Evolutionary conservation across 345 rosid species (phyloP), one percentile per base, ranked within the genome.

Genomic region (Citrus sp.): DNA sequence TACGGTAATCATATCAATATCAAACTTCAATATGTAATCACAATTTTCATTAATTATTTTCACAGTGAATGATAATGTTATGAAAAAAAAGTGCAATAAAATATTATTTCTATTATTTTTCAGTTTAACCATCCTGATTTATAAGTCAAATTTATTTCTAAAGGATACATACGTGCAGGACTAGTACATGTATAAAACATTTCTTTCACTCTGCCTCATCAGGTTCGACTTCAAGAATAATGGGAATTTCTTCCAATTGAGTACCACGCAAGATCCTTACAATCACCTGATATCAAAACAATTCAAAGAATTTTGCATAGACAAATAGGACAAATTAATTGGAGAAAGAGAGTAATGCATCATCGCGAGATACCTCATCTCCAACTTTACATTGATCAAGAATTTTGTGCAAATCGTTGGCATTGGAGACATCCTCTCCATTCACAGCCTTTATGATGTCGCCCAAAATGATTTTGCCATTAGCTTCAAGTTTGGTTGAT

Each of bases 341-440:
- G 5, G 21, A 5, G 14, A 10, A 67, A 12, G 6, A 75, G 34
- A 30, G 18, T 25, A 68, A 30, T 35, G 46, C 25, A 5, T 35
- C 7, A 28, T 32, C 34, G 34, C 25, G 30, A 38, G 72, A 73
- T 90, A 91, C 97, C 96, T 87, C 28, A 2, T 93, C 98, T 13
- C 97, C 99, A 73, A 95, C 94, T 81, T 90, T 82, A 86, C 98
- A 95, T 77, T 93, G 96, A 84, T 93, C 94, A 78, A 93, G 94
- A 87, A 91, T 88, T 86, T 94, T 84, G 87, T 93, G 91, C 81
- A 95, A 88, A 79, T 92, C 97, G 54, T 97, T 95, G 65, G 94
- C 97, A 81, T 88, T 95, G 0, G 89, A 4, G 24, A 95, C 92
- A 81, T 93, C 88, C 74, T 79, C 87, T 34, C 94, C 97, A 75